Evolutionary conservation across 495 filamentous ascomycete species (phyloP), one percentile per base, ranked within the genome.

Genomic region (Tuber microsphaerosporum): DNA sequence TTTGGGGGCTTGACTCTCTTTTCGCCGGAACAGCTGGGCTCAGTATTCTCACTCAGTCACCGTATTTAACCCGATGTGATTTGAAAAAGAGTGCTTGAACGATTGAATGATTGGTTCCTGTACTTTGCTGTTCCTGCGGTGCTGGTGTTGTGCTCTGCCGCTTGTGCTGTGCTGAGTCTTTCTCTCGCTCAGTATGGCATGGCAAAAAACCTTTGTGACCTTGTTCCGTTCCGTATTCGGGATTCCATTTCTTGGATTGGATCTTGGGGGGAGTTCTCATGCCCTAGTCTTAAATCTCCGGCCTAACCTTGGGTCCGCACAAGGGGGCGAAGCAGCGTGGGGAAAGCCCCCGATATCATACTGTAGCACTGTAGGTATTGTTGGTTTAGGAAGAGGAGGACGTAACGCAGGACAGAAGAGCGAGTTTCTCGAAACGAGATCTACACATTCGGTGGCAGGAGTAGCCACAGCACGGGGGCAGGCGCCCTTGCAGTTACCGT

Each of bases 381-480:
- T 65, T 14, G 3, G 56, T 6, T 65, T 65, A 17, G n/a, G 26
- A 65, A 9, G 56, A 65, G 10, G 56, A 26, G 56, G 56, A 65
- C 56, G 56, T 65, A 17, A 65, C n/a, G n/a, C 56, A 65, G 56
- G 56, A 65, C 56, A 65, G 56, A 65, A 65, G 56, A 65, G 56
- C 56, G 56, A 65, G 56, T 65, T 65, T 65, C 56, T 65, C 56
- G 56, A 65, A 65, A 65, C 56, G 56, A 31, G n/a, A 65, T 65
- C 26, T 65, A 31, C 56, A 65, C 10, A 31, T 65, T 65, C n/a
- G 1, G n/a, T 31, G 56, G 56, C 56, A 65, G 56, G 56, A 65
- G 56, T 65, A 31, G 26, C 56, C 56, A 65, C 56, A 65, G 10
- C 12, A 14, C 56, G 26, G 56, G 56, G 31, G 1, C 12, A 17